Evolutionary conservation across 1,284 basidiomycete genomes (phyloP), one percentile per base, ranked within the genome.

Genomic region (Tilletia indica): DNA sequence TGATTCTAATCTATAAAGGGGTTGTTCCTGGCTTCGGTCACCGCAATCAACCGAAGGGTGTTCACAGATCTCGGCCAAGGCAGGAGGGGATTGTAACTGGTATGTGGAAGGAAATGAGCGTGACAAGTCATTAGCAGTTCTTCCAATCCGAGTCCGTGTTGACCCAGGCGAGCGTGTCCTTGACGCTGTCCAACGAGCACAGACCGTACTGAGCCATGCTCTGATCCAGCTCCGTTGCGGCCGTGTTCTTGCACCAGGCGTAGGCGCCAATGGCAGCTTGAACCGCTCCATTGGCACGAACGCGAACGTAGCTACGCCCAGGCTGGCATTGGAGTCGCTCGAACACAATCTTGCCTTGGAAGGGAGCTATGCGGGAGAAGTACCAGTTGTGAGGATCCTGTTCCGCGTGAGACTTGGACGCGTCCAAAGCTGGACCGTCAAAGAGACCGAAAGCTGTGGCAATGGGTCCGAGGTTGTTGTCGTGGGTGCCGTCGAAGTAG

Each of bases 401-500:
- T 38, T 66, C 67, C 4, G 73, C 71, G 51, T 72, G 63, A 8
- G 38, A 12, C 47, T 34, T 48, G 36, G 67, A 61, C 42, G 58
- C 39, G 61, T 64, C n/a, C 34, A 71, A 31, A n/a, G 51, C 38
- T 0, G 74, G 72, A 9, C 73, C 72, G 49, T 58, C 47, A 51
- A 74, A 76, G 4, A 76, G 67, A 56, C 73, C 73, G n/a, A 74
- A 71, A 31, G 71, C 71, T n/a, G 73, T 68, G 8, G 68, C 71
- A 34, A 76, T 74, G 25, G 74, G 73, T 2, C 34, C 74, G 31
- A 73, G 58, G 47, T 76, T 74, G 68, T 74, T 74, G 66, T 76
- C 74, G 69, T 76, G 74, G 1, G 74, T 51, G n/a, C 68, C 73
- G 67, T 76, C 74, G 49, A 72, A 72, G 73, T 66, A 74, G 56